These are phyloP conservation scores for Saccharomycopsis hybrid DNA, from an alignment of 1,139 yeast genomes.

Conservation along the genomic window DNA sequence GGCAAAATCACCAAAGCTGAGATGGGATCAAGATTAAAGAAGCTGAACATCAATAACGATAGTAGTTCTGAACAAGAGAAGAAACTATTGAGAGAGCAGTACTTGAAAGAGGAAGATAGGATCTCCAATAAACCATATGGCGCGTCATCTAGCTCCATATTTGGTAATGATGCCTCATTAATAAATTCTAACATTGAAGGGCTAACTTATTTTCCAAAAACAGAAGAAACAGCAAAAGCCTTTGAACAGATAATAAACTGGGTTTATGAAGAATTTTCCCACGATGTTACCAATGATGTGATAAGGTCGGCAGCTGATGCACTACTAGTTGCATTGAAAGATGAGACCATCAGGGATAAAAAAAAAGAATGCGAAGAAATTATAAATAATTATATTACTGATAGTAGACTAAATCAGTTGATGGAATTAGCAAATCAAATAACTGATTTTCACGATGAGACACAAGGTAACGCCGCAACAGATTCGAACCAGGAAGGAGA, in stretches of 20 bases:
- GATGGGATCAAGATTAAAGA: slow-evolving; percentile 52
- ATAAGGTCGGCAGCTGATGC: slow-evolving; percentile 58
- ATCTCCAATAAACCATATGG: neutral
- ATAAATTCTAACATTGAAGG: slow-evolving; percentile 30
- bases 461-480: slow-evolving; percentile 29
- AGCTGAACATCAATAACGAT: slow-evolving; percentile 15
- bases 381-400: slow-evolving; percentile 38
- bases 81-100: slow-evolving; percentile 19
- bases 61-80: slow-evolving; percentile 24
- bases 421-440: slow-evolving; percentile 46
- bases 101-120: slow-evolving; percentile 16
- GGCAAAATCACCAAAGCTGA: slow-evolving; percentile 61
- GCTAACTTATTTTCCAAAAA: slow-evolving; percentile 46
- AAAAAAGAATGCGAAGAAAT: slow-evolving; percentile 41
- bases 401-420: slow-evolving; percentile 44
- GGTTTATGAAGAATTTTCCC: slow-evolving; percentile 43
- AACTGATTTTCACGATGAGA: slow-evolving; percentile 43
- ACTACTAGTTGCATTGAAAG: slow-evolving; percentile 52
- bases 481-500: slow-evolving; percentile 28
- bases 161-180: neutral
- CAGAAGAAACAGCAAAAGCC: slow-evolving; percentile 36
- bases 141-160: neutral
- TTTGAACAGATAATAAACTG: slow-evolving; percentile 45
- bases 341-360: slow-evolving; percentile 37
- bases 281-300: slow-evolving; percentile 54